Percentiles rank a stretch among this genome's conserved stretches.
Conservation (phyloP, 306 rosid genomes). For the Psophocarpus tetragonolobus region DNA sequence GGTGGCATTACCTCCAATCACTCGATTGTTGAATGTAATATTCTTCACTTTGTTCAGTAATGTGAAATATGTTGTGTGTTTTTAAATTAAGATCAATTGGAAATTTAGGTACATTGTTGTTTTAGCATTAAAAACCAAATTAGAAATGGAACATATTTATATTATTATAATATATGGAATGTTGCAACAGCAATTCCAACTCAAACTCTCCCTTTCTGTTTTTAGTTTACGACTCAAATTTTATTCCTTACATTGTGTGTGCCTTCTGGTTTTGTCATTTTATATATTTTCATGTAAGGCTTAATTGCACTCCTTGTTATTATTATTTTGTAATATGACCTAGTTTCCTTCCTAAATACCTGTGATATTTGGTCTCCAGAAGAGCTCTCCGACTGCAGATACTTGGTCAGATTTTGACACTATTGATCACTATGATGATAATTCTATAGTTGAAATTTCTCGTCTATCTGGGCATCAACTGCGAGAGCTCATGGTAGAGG, state of each 20-base stretch:
- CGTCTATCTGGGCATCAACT: constrained; percentile 54
- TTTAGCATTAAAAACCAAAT: not conserved
- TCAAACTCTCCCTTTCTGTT: not conserved
- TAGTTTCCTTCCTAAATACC: constrained; percentile 22
- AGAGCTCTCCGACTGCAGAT: constrained; percentile 36
- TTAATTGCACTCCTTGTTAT: constrained; percentile 11
- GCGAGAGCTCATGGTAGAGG: constrained; percentile 53
- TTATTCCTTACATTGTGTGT: not conserved
- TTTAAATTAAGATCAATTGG: not conserved
- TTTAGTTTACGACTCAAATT: constrained; percentile 12
- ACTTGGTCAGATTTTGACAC: constrained; percentile 54
- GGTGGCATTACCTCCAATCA: constrained; percentile 22
- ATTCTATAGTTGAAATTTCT: constrained; percentile 39
- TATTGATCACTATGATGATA: constrained; percentile 47
- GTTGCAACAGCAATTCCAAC: not conserved
- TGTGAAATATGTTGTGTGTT: not conserved
- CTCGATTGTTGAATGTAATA: constrained; percentile 12
- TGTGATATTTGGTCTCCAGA: constrained; percentile 51
- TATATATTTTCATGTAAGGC: not conserved
- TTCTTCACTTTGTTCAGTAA: not conserved
- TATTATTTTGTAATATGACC: not conserved
- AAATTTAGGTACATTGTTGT: constrained; percentile 6
- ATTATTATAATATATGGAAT: constrained; percentile 1
- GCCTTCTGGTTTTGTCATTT: constrained; percentile 20
- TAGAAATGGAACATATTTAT: not conserved